A percentile compares a stretch with the other conserved stretches of the same genome.
These are phyloP conservation scores for Calophaca sinica DNA, from an alignment of 306 rosid genomes.

Conservation along the genomic window DNA sequence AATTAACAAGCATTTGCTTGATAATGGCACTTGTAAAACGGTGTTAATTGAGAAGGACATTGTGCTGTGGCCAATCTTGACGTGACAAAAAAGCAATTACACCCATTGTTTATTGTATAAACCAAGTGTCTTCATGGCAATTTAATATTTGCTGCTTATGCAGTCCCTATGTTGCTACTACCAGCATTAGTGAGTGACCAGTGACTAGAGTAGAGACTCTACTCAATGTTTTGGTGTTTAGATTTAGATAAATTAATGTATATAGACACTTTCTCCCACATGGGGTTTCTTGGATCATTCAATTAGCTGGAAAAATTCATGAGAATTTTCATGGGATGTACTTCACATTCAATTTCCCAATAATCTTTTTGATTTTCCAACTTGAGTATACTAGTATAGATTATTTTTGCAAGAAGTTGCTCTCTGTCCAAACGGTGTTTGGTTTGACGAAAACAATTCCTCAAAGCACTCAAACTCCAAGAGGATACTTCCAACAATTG, in stretches of 20 bases:
- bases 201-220: slow-evolving; percentile 1
- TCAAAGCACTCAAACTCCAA: slow-evolving; percentile 30
- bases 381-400: neutral
- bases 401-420: slow-evolving; percentile 12
- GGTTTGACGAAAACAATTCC: slow-evolving; percentile 19
- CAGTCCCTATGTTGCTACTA: neutral
- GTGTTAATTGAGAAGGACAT: slow-evolving; percentile 21
- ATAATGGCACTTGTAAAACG: slow-evolving; percentile 17
- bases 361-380: slow-evolving; percentile 37
- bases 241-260: neutral
- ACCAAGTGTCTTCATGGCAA: slow-evolving; percentile 3
- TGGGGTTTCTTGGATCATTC: slow-evolving; percentile 48
- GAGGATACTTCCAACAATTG: slow-evolving; percentile 17
- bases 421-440: slow-evolving; percentile 15
- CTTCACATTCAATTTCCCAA: slow-evolving; percentile 44
- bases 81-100: slow-evolving; percentile 36
- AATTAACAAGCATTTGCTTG: slow-evolving; percentile 2
- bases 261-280: slow-evolving; percentile 32
- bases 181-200: neutral
- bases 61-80: neutral
- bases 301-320: neutral
- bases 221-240: neutral
- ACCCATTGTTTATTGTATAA: neutral
- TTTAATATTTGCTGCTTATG: slow-evolving; percentile 17
- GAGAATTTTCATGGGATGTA: slow-evolving; percentile 44